Evolutionary conservation across 1,139 yeast species (phyloP).

Genomic region (Keqinozyma sinolaborantium): DNA sequence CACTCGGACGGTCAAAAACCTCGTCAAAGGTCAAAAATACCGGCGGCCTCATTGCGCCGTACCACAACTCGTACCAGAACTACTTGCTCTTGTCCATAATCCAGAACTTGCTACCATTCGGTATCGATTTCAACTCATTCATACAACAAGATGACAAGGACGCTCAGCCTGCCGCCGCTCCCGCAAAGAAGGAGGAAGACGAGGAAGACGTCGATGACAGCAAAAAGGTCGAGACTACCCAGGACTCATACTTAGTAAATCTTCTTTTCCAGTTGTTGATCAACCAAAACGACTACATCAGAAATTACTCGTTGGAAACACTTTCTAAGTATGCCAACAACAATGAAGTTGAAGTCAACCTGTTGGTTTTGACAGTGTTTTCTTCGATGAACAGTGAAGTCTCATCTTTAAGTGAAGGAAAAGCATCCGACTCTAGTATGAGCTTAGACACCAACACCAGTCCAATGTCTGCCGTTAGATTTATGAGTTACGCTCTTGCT

Average conservation of each 20-base stretch:
- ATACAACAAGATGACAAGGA: conserved; percentile 7
- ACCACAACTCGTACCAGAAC: conserved; percentile 34
- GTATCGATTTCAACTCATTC: conserved; percentile 28
- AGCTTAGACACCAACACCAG: conserved; percentile 23
- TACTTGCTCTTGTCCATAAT: conserved; percentile 27
- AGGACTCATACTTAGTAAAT: conserved; percentile 24
- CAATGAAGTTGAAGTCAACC: conserved; percentile 36
- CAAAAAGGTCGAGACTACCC: conserved; percentile 10
- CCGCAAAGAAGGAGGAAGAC: conserved; percentile 12
- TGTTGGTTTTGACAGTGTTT: conserved; percentile 30
- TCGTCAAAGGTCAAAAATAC: conserved; percentile 18
- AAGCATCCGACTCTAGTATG: conserved; percentile 9
- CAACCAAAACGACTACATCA: conserved; percentile 31
- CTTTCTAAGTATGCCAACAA: conserved; percentile 27
- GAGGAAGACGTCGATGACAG: conserved; percentile 28
- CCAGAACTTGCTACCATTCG: conserved; percentile 34
- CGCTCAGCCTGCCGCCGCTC: conserved; percentile 8
- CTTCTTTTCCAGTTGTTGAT: conserved; percentile 30
- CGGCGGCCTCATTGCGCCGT: conserved; percentile 22
- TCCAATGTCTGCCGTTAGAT: conserved; percentile 17
- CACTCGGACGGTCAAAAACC: conserved; percentile 12
- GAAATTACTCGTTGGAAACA: conserved; percentile 34
- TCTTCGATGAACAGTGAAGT: conserved; percentile 31
- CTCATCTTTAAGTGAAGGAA: conserved; percentile 16
- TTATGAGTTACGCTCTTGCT: conserved; percentile 33